Evolutionary conservation across 768 basidiomycete species (phyloP).

Genomic region (Coprinopsis cinerea): DNA sequence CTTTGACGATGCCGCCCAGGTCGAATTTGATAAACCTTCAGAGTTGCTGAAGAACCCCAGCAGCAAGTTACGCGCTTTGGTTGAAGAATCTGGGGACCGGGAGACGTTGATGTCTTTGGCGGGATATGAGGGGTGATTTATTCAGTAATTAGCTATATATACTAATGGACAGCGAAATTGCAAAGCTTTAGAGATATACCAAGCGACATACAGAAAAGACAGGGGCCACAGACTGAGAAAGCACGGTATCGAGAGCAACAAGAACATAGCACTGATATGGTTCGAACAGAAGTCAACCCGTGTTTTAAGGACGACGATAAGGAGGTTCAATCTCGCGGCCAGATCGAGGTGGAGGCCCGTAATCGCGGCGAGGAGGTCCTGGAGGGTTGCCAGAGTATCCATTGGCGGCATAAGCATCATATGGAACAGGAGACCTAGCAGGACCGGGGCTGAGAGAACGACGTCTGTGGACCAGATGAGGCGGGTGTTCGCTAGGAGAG

Average conservation of each 20-base stretch:
- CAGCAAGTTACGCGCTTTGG: constrained; percentile 46
- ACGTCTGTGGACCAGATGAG: constrained; percentile 50
- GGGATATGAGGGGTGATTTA: background rate
- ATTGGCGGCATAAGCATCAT: constrained; percentile 50
- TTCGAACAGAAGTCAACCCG: background rate
- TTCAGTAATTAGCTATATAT: background rate
- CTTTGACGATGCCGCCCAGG: constrained; percentile 15
- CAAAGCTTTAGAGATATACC: background rate
- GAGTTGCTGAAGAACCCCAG: constrained; percentile 46
- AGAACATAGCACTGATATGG: background rate
- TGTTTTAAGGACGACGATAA: constrained; percentile 7
- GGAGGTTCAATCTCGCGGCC: constrained; percentile 11
- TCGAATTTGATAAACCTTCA: constrained; percentile 51
- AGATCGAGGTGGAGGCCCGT: constrained; percentile 24
- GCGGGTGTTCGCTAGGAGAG: background rate
- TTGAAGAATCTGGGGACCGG: constrained; percentile 55
- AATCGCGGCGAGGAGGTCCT: constrained; percentile 21
- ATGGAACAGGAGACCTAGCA: constrained; percentile 40
- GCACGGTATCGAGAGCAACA: background rate
- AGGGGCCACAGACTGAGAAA: background rate
- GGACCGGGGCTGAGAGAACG: constrained; percentile 65
- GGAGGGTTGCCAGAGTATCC: constrained; percentile 41
- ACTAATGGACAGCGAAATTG: background rate
- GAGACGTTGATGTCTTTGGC: constrained; percentile 43
- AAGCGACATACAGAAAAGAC: background rate